A percentile compares a stretch with the other conserved stretches of the same genome.
Conservation (phyloP, 768 basidiomycete species). For the Termitomyces titanicus region DNA sequence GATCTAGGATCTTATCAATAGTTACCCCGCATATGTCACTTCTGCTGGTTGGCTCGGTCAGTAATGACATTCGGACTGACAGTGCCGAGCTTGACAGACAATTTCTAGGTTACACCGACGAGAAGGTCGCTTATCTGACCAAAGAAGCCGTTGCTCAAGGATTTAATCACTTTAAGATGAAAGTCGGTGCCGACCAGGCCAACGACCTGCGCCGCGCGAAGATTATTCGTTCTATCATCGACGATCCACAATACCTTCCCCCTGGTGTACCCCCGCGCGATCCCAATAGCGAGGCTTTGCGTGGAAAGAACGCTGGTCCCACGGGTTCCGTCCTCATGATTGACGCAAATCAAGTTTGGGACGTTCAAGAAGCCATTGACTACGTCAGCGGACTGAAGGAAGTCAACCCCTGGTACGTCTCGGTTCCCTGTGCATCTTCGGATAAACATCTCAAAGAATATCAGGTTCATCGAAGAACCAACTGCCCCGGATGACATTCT, state of each 20-base stretch:
- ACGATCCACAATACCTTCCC: slow-evolving; percentile 83
- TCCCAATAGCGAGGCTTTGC: slow-evolving; percentile 57
- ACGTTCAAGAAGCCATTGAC: slow-evolving; percentile 88
- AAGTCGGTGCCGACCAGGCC: slow-evolving; percentile 83
- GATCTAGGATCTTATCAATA: slow-evolving; percentile 27
- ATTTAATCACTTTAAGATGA: slow-evolving; percentile 99
- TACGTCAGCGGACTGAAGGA: slow-evolving; percentile 78
- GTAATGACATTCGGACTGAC: slow-evolving; percentile 7
- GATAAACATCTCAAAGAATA: background rate
- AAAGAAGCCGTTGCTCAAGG: slow-evolving; percentile 81
- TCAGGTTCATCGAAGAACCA: slow-evolving; percentile 91
- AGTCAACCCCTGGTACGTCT: slow-evolving; percentile 79
- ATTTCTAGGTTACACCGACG: slow-evolving; percentile 78
- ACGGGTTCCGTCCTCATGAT: slow-evolving; percentile 96
- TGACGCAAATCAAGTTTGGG: slow-evolving; percentile 97
- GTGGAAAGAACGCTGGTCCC: slow-evolving; percentile 91
- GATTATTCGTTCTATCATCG: slow-evolving; percentile 92
- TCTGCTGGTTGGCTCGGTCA: slow-evolving; percentile 88
- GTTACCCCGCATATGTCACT: slow-evolving; percentile 93
- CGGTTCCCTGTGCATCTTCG: background rate
- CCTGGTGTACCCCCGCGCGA: slow-evolving; percentile 52
- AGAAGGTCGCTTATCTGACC: slow-evolving; percentile 84
- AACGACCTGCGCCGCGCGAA: slow-evolving; percentile 85
- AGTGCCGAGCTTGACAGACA: background rate
- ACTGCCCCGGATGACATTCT: slow-evolving; percentile 91